Base-by-base conservation (phyloP, 768 basidiomycete species). In the Lenzites betulinus region DNA sequence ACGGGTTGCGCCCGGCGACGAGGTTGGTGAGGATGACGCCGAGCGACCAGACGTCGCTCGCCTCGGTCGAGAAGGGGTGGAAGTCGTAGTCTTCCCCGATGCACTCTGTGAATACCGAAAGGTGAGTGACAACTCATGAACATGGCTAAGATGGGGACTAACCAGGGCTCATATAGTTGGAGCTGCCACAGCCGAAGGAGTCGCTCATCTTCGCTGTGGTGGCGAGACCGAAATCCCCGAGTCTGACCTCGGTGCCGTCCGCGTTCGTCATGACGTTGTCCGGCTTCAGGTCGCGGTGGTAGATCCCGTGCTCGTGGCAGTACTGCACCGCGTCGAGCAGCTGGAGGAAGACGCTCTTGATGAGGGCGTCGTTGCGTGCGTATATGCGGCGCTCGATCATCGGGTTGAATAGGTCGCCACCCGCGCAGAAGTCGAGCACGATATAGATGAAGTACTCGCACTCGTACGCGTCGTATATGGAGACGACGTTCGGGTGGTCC, bases 401-500 rank as follows among this genome's bases (percentile, higher is more conserved):
- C 18, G 75, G 73, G 69, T 53, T 77, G 67, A 79, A 81, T 57
- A 84, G 69, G 66, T 83, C 82, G 44, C 83, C 83, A 38, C 69
- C 71, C 12, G 58, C 49, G 65, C 71, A 70, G 60, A 66, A 75
- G 58, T 87, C 85, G 63, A 87, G 75, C 30, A 89, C 81, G 64
- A 95, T 81, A 75, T 88, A 94, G 67, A 92, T 73, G 70, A 79
- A 87, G 36, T 75, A 71, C 28, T 80, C 79, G 63, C 90, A 87
- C 62, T 82, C 80, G 69, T 92, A 77, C 62, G 84, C 77, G 28
- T 82, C 78, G 72, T 89, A 84, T 53, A 94, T 76, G 4, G 87
- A 85, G 55, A 94, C 81, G 70, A 97, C 80, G 64, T 84, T 82
- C 16, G 81, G 79, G 60, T 87, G 87, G 16, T 75, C 76, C 49